Evolutionary conservation across 192 early-diverging fungal species (phyloP).

Genomic region (Umbelopsis isabellina): DNA sequence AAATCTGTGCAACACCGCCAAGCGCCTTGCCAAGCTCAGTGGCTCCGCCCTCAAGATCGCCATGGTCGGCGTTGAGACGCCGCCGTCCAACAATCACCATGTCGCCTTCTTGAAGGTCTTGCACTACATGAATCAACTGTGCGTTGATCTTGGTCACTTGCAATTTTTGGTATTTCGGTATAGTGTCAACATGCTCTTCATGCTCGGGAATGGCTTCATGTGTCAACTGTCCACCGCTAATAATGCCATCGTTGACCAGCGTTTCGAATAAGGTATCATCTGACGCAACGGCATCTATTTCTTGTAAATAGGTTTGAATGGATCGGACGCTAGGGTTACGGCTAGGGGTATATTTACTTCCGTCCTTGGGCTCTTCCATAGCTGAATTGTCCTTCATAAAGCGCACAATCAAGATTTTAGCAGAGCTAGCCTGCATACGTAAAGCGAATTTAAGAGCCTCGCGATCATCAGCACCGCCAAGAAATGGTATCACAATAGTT

Average conservation of each 20-base stretch:
- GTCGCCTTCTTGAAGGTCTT: constrained; percentile 28
- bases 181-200: neutral
- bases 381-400: constrained; percentile 22
- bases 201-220: neutral
- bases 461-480: constrained; percentile 77
- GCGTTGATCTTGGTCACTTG: constrained; percentile 39
- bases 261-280: constrained; percentile 40
- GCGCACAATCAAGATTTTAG: constrained; percentile 57
- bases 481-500: constrained; percentile 69
- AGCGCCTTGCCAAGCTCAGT: neutral
- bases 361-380: neutral
- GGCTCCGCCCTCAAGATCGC: constrained; percentile 1
- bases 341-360: constrained; percentile 22
- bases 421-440: constrained; percentile 51
- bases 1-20: constrained; percentile 11
- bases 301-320: constrained; percentile 18
- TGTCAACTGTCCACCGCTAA: constrained; percentile 22
- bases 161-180: neutral
- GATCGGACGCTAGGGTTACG: constrained; percentile 3
- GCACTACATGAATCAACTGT: constrained; percentile 42
- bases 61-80: neutral
- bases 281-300: constrained; percentile 13
- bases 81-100: constrained; percentile 11
- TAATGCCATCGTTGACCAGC: constrained; percentile 29
- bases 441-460: constrained; percentile 61